A percentile compares a stretch with the other conserved stretches of the same genome.
phyloP scores from a whole-genome alignment of 2,329 filamentous ascomycete genomes.

The Zymoseptoria ardabiliae region DNA sequence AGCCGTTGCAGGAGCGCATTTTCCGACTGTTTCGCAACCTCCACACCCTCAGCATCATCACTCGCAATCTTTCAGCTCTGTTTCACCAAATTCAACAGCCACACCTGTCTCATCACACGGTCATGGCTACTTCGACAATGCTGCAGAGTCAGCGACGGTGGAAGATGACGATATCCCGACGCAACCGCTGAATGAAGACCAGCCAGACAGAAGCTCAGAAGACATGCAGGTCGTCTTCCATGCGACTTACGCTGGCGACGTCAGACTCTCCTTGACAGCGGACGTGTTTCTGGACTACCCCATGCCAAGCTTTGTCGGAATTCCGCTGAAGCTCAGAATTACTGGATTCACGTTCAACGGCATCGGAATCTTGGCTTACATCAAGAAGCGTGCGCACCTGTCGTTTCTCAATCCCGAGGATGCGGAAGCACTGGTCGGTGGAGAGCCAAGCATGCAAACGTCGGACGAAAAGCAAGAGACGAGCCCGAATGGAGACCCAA shows the following conservation, averaged over 20 bases:
- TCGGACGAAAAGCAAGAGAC: slow-evolving; percentile 21
- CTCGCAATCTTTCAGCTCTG: slow-evolving; percentile 38
- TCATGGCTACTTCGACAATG: slow-evolving; percentile 20
- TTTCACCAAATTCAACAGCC: slow-evolving; percentile 40
- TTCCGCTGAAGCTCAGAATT: slow-evolving; percentile 89
- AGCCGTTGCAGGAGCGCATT: slow-evolving; percentile 66
- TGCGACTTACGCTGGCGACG: slow-evolving; percentile 79
- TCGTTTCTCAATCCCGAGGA: slow-evolving; percentile 93
- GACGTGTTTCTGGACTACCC: slow-evolving; percentile 96
- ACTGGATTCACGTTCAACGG: slow-evolving; percentile 94
- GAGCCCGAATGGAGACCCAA: neutral
- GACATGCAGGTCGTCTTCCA: slow-evolving; percentile 91
- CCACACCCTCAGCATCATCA: slow-evolving; percentile 27
- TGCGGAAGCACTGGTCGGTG: slow-evolving; percentile 58
- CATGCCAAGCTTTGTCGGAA: slow-evolving; percentile 95
- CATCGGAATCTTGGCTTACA: slow-evolving; percentile 84
- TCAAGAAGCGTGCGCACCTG: slow-evolving; percentile 81
- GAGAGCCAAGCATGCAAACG: slow-evolving; percentile 31
- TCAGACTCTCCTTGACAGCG: slow-evolving; percentile 81
- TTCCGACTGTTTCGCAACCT: slow-evolving; percentile 39
- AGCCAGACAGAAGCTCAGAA: slow-evolving; percentile 68
- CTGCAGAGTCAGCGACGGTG: slow-evolving; percentile 10
- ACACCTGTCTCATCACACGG: slow-evolving; percentile 40
- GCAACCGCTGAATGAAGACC: slow-evolving; percentile 42
- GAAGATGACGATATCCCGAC: slow-evolving; percentile 22